Conservation (phyloP, 2,329 filamentous ascomycete genomes). For the Stachybotrys echinatus region DNA sequence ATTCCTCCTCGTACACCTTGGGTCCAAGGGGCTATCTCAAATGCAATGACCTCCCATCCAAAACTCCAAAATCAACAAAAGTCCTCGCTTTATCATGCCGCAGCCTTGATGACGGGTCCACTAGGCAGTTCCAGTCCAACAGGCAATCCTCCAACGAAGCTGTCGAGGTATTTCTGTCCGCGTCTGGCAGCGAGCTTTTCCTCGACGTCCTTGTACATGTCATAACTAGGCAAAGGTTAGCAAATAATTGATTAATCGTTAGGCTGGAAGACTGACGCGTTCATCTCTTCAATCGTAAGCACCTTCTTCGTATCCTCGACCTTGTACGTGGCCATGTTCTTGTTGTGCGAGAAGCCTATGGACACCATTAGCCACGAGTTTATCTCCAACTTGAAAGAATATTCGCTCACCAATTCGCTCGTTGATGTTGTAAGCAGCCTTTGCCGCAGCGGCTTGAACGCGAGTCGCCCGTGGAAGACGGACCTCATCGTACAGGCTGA, state of each 20-base stretch:
- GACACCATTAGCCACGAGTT: constrained; percentile 5
- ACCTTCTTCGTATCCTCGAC: constrained; percentile 57
- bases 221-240: constrained; percentile 34
- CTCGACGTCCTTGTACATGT: constrained; percentile 53
- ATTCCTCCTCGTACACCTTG: too few species aligned
- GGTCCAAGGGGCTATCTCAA: too few species aligned
- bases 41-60: too few species aligned
- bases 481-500: constrained; percentile 46
- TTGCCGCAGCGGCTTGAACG: constrained; percentile 52
- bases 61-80: too few species aligned
- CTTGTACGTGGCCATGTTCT: constrained; percentile 49
- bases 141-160: constrained; percentile 38
- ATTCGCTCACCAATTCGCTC: constrained; percentile 43
- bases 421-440: constrained; percentile 56
- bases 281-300: constrained; percentile 66
- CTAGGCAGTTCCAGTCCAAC: constrained; percentile 43
- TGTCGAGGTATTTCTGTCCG: constrained; percentile 26
- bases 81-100: too few species aligned
- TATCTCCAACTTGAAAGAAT: constrained; percentile 17
- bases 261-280: constrained; percentile 38
- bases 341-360: constrained; percentile 57
- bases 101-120: constrained; percentile 29
- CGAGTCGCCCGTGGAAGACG: constrained; percentile 49
- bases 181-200: constrained; percentile 34
- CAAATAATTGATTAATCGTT: neutral